Conservation (phyloP, 2,329 filamentous ascomycete genomes). For the Neopestalotiopsis clavispora region DNA sequence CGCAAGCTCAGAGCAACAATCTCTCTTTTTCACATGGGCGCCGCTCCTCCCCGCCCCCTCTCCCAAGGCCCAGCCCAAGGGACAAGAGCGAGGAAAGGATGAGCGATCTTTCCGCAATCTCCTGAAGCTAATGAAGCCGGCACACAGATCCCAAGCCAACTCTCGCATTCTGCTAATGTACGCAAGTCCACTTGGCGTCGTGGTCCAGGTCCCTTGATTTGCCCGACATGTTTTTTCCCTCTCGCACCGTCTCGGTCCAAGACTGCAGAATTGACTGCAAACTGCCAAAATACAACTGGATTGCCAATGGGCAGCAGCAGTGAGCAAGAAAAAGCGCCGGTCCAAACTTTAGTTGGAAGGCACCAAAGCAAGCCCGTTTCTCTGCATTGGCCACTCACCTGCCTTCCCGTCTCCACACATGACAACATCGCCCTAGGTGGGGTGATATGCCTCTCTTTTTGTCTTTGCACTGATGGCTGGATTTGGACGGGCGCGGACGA, state of each 20-base stretch:
- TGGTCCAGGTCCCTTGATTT: slow-evolving; percentile 10
- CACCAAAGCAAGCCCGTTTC: neutral
- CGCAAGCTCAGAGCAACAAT: neutral
- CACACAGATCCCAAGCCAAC: neutral
- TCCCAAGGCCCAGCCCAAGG: neutral
- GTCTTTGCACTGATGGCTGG: neutral
- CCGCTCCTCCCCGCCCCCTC: neutral
- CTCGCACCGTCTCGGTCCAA: neutral
- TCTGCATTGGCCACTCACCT: slow-evolving; percentile 1
- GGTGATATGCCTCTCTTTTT: neutral
- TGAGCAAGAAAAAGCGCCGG: too few species aligned
- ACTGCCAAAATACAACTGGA: neutral
- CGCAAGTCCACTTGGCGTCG: slow-evolving; percentile 10
- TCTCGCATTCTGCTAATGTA: slow-evolving; percentile 3
- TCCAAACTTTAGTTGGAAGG: neutral
- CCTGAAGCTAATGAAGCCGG: neutral
- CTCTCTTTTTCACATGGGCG: neutral
- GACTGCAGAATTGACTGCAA: neutral
- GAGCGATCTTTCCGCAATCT: neutral
- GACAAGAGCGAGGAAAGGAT: neutral
- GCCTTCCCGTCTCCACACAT: neutral
- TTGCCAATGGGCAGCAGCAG: neutral
- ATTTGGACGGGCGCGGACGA: neutral
- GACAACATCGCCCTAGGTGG: neutral
- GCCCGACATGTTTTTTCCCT: neutral